Evolutionary conservation across 2,329 filamentous ascomycete species (phyloP).

Genomic region (Exophiala xenobiotica): DNA sequence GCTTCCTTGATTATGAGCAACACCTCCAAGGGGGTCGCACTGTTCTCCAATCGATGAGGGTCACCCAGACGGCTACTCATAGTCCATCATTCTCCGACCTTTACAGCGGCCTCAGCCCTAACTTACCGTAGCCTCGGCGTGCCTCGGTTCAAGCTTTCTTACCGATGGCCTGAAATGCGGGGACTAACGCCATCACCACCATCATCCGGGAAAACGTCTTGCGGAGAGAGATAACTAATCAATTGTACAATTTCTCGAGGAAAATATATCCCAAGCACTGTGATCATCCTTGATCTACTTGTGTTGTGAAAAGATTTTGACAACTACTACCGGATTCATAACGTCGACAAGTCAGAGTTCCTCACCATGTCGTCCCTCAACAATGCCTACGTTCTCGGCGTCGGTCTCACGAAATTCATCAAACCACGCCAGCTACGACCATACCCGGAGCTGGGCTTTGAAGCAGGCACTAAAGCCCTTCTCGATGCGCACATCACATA

Average conservation of each 20-base stretch:
- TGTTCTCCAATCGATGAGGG: too few species aligned
- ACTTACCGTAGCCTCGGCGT: too few species aligned
- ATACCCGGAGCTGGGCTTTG: slow-evolving; percentile 36
- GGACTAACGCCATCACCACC: background rate
- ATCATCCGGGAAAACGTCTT: background rate
- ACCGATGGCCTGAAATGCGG: too few species aligned
- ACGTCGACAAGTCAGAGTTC: background rate
- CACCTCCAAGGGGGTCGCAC: too few species aligned
- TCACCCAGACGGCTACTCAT: too few species aligned
- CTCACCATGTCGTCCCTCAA: slow-evolving; percentile 40
- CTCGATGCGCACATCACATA: slow-evolving; percentile 87
- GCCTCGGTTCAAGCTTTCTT: too few species aligned
- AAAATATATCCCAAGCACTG: too few species aligned
- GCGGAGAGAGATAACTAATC: background rate
- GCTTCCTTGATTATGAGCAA: too few species aligned
- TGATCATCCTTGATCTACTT: too few species aligned
- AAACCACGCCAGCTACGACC: slow-evolving; percentile 35
- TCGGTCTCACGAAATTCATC: slow-evolving; percentile 99
- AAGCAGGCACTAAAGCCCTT: slow-evolving; percentile 37
- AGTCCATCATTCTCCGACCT: too few species aligned
- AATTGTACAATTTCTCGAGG: background rate
- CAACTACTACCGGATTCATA: background rate
- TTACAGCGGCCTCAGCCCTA: too few species aligned
- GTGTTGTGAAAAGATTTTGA: too few species aligned
- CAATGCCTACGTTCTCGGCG: slow-evolving; percentile 83